A percentile compares a stretch with the other conserved stretches of the same genome.
Conservation (phyloP, 2,329 filamentous ascomycete genomes). For the Cryphonectria radicalis region DNA sequence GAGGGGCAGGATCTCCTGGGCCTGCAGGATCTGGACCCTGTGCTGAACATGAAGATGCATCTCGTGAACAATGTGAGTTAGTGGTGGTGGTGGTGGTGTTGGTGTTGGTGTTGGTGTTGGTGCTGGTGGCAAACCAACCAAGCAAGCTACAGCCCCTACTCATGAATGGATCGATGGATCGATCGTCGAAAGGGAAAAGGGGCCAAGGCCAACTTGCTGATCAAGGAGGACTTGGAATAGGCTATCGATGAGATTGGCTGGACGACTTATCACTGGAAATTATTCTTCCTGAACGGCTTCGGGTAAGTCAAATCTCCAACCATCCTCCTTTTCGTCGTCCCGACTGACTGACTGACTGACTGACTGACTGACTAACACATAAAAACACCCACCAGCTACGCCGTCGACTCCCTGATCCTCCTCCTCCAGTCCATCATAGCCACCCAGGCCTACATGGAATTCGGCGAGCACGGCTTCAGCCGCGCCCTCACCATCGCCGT, state of each 20-base stretch:
- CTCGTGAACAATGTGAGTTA: constrained; percentile 55
- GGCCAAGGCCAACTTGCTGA: constrained; percentile 32
- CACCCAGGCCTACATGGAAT: constrained; percentile 61
- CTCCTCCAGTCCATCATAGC: constrained; percentile 67
- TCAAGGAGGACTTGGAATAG: not conserved
- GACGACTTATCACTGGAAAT: constrained; percentile 62
- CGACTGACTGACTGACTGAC: no score
- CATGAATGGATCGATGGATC: no score
- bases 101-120: no score
- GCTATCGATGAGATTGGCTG: constrained; percentile 64
- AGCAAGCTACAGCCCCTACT: no score
- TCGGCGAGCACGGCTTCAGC: constrained; percentile 56
- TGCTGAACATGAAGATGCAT: constrained; percentile 60
- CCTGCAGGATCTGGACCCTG: constrained; percentile 55
- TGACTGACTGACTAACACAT: not conserved
- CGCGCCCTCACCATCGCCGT: constrained; percentile 65
- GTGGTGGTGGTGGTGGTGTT: not conserved
- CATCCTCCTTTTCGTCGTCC: not conserved
- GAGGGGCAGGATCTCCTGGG: constrained; percentile 48
- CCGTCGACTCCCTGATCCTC: constrained; percentile 52
- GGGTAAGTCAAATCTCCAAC: constrained; percentile 43
- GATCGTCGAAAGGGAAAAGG: not conserved
- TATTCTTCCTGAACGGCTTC: constrained; percentile 66
- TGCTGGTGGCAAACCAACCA: no score
- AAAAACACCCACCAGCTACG: constrained; percentile 41